These are phyloP conservation scores for Inonotus obliquus DNA, from an alignment of 1,284 basidiomycete genomes.

Conservation along the genomic window DNA sequence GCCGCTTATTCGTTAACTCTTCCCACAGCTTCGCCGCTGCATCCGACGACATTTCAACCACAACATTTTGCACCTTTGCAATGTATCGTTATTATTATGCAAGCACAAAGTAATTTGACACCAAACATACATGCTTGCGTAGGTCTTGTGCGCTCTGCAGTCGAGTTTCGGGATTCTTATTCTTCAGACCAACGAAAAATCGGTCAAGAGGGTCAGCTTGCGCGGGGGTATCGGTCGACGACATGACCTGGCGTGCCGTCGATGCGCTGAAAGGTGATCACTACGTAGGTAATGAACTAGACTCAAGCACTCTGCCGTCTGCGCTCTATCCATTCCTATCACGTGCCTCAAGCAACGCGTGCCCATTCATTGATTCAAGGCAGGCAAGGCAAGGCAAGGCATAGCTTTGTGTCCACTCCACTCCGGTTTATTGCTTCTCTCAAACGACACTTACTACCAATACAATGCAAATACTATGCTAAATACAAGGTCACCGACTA, in stretches of 20 bases:
- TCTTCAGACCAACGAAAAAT: slow-evolving; percentile 64
- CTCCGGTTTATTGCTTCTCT: not conserved
- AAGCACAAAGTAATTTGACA: not conserved
- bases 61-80: slow-evolving; percentile 58
- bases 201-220: slow-evolving; percentile 57
- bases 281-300: not conserved
- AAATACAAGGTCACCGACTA: slow-evolving; percentile 10
- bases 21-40: slow-evolving; percentile 77
- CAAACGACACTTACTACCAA: not conserved
- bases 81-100: slow-evolving; percentile 6
- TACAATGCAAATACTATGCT: slow-evolving; percentile 11
- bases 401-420: not conserved
- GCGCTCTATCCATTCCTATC: too few species aligned
- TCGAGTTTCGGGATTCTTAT: slow-evolving; percentile 56
- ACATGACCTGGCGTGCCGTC: slow-evolving; percentile 36
- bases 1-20: slow-evolving; percentile 69
- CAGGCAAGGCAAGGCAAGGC: too few species aligned
- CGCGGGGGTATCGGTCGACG: slow-evolving; percentile 47
- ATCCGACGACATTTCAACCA: slow-evolving; percentile 75
- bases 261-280: not conserved
- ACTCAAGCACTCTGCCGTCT: too few species aligned
- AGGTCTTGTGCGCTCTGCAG: slow-evolving; percentile 62
- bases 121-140: slow-evolving; percentile 54
- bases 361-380: too few species aligned
- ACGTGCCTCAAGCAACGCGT: too few species aligned